Conservation (phyloP, 2,329 filamentous ascomycete genomes). For the Phaeosphaeria sp. region DNA sequence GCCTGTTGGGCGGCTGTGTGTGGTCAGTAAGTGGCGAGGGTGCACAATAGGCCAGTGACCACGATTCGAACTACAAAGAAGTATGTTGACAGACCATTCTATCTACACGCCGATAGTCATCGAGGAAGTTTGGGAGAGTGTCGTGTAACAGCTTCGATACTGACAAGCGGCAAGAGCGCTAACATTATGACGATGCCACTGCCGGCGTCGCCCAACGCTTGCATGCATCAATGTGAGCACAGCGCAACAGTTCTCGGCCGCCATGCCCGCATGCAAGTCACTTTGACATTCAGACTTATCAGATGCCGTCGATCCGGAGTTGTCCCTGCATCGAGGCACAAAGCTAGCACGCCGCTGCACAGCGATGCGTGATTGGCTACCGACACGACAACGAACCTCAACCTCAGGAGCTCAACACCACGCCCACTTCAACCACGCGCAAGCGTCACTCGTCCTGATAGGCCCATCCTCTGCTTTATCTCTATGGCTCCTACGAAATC, state of each 20-base stretch:
- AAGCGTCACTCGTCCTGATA: constrained; percentile 35
- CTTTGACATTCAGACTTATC: constrained; percentile 13
- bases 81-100: background rate
- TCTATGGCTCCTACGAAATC: constrained; percentile 19
- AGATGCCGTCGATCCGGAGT: constrained; percentile 9
- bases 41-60: background rate
- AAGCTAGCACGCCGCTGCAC: constrained; percentile 32
- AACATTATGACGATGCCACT: constrained; percentile 2
- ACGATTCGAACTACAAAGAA: background rate
- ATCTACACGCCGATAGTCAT: background rate
- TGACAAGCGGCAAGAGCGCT: background rate
- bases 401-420: constrained; percentile 45
- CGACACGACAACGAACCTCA: constrained; percentile 23
- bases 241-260: constrained; percentile 11
- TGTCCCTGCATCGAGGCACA: constrained; percentile 34
- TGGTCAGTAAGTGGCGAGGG: background rate
- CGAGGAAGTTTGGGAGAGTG: background rate
- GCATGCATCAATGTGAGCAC: constrained; percentile 1
- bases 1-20: background rate
- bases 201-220: constrained; percentile 23
- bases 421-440: constrained; percentile 37
- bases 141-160: background rate
- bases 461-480: constrained; percentile 18
- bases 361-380: constrained; percentile 36
- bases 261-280: constrained; percentile 15